phyloP scores from a whole-genome alignment of 176 grass and related monocot species.

The Carex myosuroides region DNA sequence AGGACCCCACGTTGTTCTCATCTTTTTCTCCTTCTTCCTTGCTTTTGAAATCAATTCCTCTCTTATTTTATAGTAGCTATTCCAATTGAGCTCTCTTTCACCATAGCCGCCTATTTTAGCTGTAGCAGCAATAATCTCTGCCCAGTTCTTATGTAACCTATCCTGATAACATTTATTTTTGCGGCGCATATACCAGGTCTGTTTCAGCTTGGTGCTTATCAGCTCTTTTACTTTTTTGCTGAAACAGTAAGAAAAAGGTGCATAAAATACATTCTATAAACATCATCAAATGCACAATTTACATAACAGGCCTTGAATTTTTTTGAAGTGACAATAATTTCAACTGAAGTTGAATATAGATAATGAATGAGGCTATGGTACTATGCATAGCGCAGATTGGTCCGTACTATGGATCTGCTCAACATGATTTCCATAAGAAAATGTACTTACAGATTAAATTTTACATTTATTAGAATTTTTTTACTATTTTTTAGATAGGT shows the following conservation, averaged over 20 bases:
- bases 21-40: conserved; percentile 17
- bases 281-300: background rate
- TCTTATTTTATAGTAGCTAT: conserved; percentile 60
- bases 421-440: no score
- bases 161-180: conserved; percentile 34
- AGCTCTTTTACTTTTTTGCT: conserved; percentile 57
- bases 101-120: conserved; percentile 39
- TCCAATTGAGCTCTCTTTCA: conserved; percentile 62
- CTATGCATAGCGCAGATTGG: no score
- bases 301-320: background rate
- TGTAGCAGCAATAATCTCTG: conserved; percentile 51
- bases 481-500: no score
- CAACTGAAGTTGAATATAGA: background rate
- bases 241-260: conserved; percentile 6
- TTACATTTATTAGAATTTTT: no score
- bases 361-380: no score
- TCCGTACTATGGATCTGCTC: no score
- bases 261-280: background rate
- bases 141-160: conserved; percentile 40
- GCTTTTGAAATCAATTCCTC: conserved; percentile 34
- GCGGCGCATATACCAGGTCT: conserved; percentile 46
- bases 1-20: conserved; percentile 21
- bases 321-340: background rate
- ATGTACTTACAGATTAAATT: no score
- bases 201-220: conserved; percentile 56